Conservation (phyloP, 495 filamentous ascomycete species). For the Gamarada debralockiae region DNA sequence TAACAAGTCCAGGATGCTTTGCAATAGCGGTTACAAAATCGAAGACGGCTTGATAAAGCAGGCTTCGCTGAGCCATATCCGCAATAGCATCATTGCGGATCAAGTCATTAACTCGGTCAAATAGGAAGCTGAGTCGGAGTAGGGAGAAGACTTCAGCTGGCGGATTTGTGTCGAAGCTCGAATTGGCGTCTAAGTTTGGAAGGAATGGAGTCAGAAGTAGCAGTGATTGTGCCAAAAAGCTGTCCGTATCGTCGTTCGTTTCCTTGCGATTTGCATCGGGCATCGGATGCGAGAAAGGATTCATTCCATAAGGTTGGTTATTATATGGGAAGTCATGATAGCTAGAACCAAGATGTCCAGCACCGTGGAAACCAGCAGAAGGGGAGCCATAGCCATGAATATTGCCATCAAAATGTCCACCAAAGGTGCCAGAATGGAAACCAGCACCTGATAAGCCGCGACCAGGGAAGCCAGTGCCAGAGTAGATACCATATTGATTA, state of each 20-base stretch:
- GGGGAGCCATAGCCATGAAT: no score
- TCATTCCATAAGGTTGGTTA: no score
- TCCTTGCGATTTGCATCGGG: no score
- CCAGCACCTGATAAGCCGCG: neutral
- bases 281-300: neutral
- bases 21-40: conserved; percentile 7
- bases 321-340: no score
- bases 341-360: no score
- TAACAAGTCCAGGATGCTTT: conserved; percentile 2
- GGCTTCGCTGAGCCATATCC: conserved; percentile 10
- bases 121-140: conserved; percentile 13
- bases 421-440: neutral
- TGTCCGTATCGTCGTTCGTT: no score
- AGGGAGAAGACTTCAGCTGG: no score
- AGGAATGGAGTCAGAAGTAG: no score
- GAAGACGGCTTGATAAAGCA: conserved; percentile 9
- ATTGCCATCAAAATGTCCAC: neutral
- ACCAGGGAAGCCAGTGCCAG: neutral
- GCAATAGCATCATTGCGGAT: conserved; percentile 19
- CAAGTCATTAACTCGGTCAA: conserved; percentile 11
- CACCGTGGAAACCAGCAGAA: no score
- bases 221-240: no score
- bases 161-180: no score
- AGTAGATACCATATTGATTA: neutral
- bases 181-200: no score